Base-by-base conservation (phyloP, 148 eudicot species). In the Salicornia ramosissima region DNA sequence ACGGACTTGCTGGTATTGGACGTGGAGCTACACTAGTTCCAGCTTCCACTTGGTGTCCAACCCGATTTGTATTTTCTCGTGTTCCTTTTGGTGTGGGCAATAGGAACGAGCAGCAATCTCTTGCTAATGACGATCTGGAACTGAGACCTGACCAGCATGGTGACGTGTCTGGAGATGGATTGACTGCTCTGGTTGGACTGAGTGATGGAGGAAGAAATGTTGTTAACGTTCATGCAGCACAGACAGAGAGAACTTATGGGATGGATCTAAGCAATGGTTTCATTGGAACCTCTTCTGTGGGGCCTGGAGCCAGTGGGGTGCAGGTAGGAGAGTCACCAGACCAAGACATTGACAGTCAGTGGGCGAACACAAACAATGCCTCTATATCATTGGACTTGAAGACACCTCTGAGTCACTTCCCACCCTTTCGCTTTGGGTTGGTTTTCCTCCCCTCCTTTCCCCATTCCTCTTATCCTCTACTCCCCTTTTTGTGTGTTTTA, bases 401-500 rank as follows among this genome's bases (percentile, higher is more conserved):
- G 67, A 95, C 99, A 64, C 99, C 99, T 74, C 73, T 95, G 71
- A 82, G 92, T 81, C 99, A 91, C 79, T 95, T 95, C 73, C 99
- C 99, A 69, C 97, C 99, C 31, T 91, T 95, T 74, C 99, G 99
- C 71, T 95, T 91, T 72, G 96, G 90, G 99, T 95, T 75, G 73
- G 97, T 78, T 70, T 61, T 63, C 65, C 58, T 76, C 30, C 52
- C 56, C 21, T 81, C 11, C 79, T 12, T 15, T 24, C 10, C 50
- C 2, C 22, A 34, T 26, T 51, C 33, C 30, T 70, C 24, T 42
- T 39, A 26, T n/a, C n/a, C n/a, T n/a, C n/a, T n/a, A n/a, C n/a
- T n/a, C n/a, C n/a, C n/a, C 10, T 65, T 69, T 18, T 67, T 36
- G 24, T 72, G 53, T 72, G 69, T 14, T 4, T 58, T 55, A 55